These are phyloP conservation scores for Aureobasidium leucospermi DNA, from an alignment of 2,329 filamentous ascomycete species.

Conservation along the genomic window DNA sequence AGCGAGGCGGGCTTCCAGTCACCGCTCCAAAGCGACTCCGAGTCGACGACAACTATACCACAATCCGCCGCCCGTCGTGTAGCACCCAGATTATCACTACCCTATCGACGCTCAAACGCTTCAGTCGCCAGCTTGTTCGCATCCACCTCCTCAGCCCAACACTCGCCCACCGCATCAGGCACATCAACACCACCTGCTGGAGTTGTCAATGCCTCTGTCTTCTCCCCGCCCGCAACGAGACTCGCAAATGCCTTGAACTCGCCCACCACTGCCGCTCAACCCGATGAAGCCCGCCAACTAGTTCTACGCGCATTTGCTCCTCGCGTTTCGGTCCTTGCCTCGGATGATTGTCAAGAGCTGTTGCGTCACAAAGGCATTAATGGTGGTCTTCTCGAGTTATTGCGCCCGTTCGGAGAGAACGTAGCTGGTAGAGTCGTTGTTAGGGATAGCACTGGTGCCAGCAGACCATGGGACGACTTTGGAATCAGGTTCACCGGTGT, in stretches of 20 bases:
- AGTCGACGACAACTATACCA: constrained; percentile 50
- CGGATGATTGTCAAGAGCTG: constrained; percentile 74
- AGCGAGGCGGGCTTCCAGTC: constrained; percentile 56
- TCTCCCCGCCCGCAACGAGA: constrained; percentile 34
- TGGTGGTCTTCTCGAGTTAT: constrained; percentile 72
- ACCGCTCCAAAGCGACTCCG: constrained; percentile 62
- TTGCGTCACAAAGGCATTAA: constrained; percentile 77
- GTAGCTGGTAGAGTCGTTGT: constrained; percentile 84
- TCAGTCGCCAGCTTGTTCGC: constrained; percentile 48
- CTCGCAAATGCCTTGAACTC: constrained; percentile 34
- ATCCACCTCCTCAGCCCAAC: constrained; percentile 39
- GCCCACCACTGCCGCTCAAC: constrained; percentile 32
- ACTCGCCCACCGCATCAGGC: constrained; percentile 33
- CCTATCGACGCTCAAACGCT: constrained; percentile 46
- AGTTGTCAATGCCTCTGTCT: constrained; percentile 33
- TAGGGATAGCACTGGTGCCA: constrained; percentile 80
- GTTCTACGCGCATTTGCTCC: constrained; percentile 83
- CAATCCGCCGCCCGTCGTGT: constrained; percentile 50
- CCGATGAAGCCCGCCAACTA: constrained; percentile 54
- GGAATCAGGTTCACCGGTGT: constrained; percentile 77
- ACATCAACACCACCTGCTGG: constrained; percentile 34
- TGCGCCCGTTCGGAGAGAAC: constrained; percentile 85
- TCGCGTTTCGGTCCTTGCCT: constrained; percentile 80
- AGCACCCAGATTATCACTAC: constrained; percentile 39
- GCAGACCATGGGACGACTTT: constrained; percentile 80